Base-by-base conservation (phyloP, 495 filamentous ascomycete genomes). In the Trichoderma erinaceum region DNA sequence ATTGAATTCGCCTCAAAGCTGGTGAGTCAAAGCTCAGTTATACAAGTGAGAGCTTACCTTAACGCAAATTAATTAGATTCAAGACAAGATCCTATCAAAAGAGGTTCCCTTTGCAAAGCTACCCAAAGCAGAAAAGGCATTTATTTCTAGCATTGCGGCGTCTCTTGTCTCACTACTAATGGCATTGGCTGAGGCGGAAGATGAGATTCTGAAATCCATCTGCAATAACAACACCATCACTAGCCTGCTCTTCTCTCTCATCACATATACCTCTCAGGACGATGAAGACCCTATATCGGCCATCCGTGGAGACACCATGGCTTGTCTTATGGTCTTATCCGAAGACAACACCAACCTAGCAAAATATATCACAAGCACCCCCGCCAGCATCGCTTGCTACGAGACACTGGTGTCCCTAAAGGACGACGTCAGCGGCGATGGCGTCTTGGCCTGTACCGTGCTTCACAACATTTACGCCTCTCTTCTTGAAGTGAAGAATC, bases 131-230 rank as follows among this genome's bases (percentile, higher is more conserved):
- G 81, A 86, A 68, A 80, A 86, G 70, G 72, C 70, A 1, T 75
- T 83, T 21, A 70, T 79, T 13, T 85, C 83, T 81, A 77, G 74
- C n/a, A 81, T 86, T 35, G 77, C 79, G 25, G 76, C 71, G 27
- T 82, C 83, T 15, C 67, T 86, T 1, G 70, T 82, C 64, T 74
- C 74, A 13, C 76, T 87, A 7, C 65, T 84, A 32, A 71, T 71
- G 27, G 79, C 78, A 7, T 70, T 87, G n/a, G 76, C 80, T 21
- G 78, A 83, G 67, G 81, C 84, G 6, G 77, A 79, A 15, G 82
- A 87, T 43, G 85, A 87, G 68, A 83, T 87, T 21, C 70, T 83
- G 6, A 77, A 82, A 46, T 80, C 83, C 38, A 78, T 86, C 64
- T 79, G 76, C 35, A 77, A 76, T 52, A 76, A 80, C 65, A 69